phyloP scores from a whole-genome alignment of 169 alveolate genomes.

The Plasmodium adleri region DNA sequence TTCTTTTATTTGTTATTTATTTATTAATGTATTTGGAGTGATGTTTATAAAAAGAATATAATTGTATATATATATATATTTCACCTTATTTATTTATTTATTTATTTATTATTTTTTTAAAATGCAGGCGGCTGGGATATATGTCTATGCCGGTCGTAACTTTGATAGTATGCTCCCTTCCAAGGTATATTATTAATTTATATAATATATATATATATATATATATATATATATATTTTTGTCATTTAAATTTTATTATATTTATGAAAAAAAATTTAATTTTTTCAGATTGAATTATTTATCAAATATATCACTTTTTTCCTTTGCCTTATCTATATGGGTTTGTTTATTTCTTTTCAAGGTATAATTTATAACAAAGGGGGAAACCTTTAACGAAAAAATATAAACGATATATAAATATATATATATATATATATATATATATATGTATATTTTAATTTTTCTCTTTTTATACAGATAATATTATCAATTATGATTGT shows the following conservation, averaged over 20 bases:
- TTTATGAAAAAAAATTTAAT: background rate
- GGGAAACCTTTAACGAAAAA: background rate
- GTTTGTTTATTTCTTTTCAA: constrained; percentile 72
- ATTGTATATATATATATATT: background rate
- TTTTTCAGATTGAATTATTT: constrained; percentile 65
- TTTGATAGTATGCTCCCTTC: constrained; percentile 82
- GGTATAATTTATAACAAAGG: constrained; percentile 2
- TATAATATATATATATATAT: constrained; percentile 11
- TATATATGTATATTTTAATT: background rate
- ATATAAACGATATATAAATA: background rate
- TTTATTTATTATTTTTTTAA: background rate
- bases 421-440: background rate
- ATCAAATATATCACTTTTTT: constrained; percentile 60
- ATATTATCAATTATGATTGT: constrained; percentile 68
- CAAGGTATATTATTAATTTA: constrained; percentile 67
- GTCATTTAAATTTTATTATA: background rate
- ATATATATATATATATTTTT: constrained; percentile 1
- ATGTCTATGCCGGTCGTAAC: constrained; percentile 85
- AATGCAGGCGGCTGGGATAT: constrained; percentile 81
- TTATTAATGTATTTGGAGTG: background rate
- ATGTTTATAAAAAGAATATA: constrained; percentile 12
- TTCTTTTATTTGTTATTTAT: background rate
- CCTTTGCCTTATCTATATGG: constrained; percentile 74
- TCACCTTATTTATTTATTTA: background rate
- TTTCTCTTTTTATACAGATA: constrained; percentile 18